Evolutionary conservation across 1,139 yeast genomes (phyloP).

Genomic region (Debaryomycetaceae sp.): DNA sequence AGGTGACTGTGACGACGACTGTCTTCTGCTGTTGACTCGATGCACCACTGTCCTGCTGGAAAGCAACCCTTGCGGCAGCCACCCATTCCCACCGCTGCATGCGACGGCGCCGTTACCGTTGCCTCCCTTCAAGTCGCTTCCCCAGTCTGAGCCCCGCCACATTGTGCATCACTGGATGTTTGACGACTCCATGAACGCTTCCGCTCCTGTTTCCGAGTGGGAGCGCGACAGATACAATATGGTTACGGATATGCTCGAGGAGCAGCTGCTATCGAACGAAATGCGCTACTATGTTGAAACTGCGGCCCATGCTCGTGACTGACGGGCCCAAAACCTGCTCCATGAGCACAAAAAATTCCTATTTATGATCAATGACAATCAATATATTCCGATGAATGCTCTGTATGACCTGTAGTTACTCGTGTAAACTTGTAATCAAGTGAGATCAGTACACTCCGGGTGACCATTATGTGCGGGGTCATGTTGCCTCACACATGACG

Average conservation of each 20-base stretch:
- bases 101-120: slow-evolving; percentile 5
- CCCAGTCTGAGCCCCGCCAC: neutral
- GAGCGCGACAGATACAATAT: slow-evolving; percentile 25
- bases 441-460: too few relatives aligned
- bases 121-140: slow-evolving; percentile 3
- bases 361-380: too few relatives aligned
- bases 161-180: slow-evolving; percentile 5
- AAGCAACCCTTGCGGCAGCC: slow-evolving; percentile 8
- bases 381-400: too few relatives aligned
- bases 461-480: too few relatives aligned
- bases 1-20: slow-evolving; percentile 23
- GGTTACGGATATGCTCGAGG: slow-evolving; percentile 32
- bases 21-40: slow-evolving; percentile 29
- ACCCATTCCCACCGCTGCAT: too few relatives aligned
- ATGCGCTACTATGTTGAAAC: slow-evolving; percentile 5
- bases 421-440: too few relatives aligned
- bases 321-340: neutral
- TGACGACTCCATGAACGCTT: slow-evolving; percentile 8
- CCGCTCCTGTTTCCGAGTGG: slow-evolving; percentile 1
- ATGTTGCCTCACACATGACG: too few relatives aligned
- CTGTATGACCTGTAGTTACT: too few relatives aligned
- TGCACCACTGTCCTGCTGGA: slow-evolving; percentile 30
- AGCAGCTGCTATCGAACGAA: slow-evolving; percentile 15
- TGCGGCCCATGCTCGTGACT: neutral
- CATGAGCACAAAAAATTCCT: neutral